Conservation (phyloP, 2,329 filamentous ascomycete species). For the Penicillium expansum region DNA sequence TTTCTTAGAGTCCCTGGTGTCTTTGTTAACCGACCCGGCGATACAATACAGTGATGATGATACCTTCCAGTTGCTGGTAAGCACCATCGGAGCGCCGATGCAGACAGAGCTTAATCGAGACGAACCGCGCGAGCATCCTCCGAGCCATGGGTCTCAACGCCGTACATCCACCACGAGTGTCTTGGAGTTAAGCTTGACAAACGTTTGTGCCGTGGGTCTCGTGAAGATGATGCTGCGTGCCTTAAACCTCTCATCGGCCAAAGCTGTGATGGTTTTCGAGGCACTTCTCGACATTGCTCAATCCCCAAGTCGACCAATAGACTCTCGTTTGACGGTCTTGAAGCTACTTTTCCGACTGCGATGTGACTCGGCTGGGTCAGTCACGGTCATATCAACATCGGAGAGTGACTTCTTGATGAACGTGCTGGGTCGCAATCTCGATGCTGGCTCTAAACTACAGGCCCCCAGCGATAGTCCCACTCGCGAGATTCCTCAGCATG, state of each 20-base stretch:
- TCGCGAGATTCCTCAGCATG: conserved; percentile 37
- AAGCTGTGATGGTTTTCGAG: conserved; percentile 62
- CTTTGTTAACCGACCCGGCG: conserved; percentile 38
- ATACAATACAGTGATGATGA: conserved; percentile 29
- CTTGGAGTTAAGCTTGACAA: conserved; percentile 42
- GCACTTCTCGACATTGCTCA: conserved; percentile 63
- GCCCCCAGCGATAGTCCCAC: conserved; percentile 44
- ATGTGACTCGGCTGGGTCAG: conserved; percentile 73
- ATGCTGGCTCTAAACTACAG: conserved; percentile 46
- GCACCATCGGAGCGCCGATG: conserved; percentile 38
- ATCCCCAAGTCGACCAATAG: conserved; percentile 59
- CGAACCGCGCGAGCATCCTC: conserved; percentile 41
- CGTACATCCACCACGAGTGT: conserved; percentile 32
- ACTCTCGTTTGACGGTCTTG: conserved; percentile 71
- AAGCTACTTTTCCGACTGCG: conserved; percentile 78
- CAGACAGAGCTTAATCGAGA: conserved; percentile 33
- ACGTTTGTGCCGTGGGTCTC: conserved; percentile 69
- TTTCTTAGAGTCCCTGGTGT: conserved; percentile 41
- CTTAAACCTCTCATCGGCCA: conserved; percentile 64
- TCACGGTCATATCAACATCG: conserved; percentile 68
- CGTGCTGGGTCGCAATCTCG: conserved; percentile 63
- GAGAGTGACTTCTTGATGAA: conserved; percentile 73
- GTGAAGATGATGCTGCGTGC: conserved; percentile 73
- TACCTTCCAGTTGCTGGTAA: conserved; percentile 33
- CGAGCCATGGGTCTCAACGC: conserved; percentile 28